Evolutionary conservation across 2,329 filamentous ascomycete species (phyloP), one percentile per base, ranked within the genome.

Genomic region (Phyllosticta citribraziliensis): DNA sequence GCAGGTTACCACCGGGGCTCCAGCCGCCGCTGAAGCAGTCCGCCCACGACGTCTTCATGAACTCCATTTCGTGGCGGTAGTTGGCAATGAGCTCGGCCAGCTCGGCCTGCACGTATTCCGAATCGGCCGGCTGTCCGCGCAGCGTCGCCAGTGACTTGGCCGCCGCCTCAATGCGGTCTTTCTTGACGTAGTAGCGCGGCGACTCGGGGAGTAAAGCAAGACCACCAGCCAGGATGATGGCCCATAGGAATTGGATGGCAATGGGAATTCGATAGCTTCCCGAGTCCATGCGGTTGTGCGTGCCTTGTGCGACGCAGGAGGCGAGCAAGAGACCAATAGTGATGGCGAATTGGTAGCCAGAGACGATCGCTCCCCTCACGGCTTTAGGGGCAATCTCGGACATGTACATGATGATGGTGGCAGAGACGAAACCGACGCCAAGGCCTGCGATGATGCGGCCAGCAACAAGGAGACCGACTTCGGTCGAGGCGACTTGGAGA

Each of bases 61-160:
- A 62, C 57, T 67, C 66, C 52, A 65, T 65, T 56, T 59, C 61
- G 20, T 62, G 52, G 71, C 66, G 19, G 69, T 93, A 84, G 80
- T 95, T 96, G 79, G 90, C 91, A 63, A 94, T 82, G 66, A 96
- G 90, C 78, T 96, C 91, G 52, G 88, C 83, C 54, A 95, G 81
- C 76, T 96, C 91, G 64, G 84, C 78, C 76, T 88, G 84, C 75
- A 96, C 86, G 74, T 84, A 91, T 64, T 88, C 82, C 22, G 88
- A 92, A 60, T 88, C 84, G 58, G 75, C 70, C 56, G 87, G 81
- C 77, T 95, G 88, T 63, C 88, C 88, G 72, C 91, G 88, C 33
- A 96, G 83, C 62, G 80, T 82, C 62, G 83, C 75, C 6, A 96
- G 82, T 12, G 84, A 77, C 1, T 74, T 64, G 63, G 85, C 81